Conservation (phyloP, 495 filamentous ascomycete genomes). For the Thermothielavioides terrestris region DNA sequence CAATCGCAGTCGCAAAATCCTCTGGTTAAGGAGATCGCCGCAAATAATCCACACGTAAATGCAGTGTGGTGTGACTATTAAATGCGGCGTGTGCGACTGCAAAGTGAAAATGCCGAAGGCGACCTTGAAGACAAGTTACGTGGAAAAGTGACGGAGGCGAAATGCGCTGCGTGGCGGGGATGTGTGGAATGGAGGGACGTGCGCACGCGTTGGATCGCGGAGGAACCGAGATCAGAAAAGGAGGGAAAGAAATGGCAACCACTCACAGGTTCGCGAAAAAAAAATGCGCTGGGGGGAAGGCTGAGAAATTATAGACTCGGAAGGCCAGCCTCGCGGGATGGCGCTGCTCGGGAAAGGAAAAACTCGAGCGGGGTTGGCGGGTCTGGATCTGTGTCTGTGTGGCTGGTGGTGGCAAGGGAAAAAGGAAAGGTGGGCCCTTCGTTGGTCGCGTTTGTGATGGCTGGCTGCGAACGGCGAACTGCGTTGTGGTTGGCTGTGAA, state of each 20-base stretch:
- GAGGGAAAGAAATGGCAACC: constrained; percentile 20
- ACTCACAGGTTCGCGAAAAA: constrained; percentile 25
- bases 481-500: constrained; percentile 19
- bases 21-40: no score
- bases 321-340: constrained; percentile 23
- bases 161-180: constrained; percentile 9
- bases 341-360: constrained; percentile 18
- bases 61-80: not conserved
- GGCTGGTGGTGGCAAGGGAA: constrained; percentile 10
- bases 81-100: not conserved
- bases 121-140: constrained; percentile 6
- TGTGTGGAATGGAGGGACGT: constrained; percentile 20
- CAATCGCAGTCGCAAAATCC: not conserved
- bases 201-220: constrained; percentile 27
- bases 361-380: constrained; percentile 14
- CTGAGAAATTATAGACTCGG: constrained; percentile 21
- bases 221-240: constrained; percentile 14
- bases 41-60: no score
- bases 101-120: constrained; percentile 7
- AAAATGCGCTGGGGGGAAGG: constrained; percentile 16
- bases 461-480: not conserved
- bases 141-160: constrained; percentile 1
- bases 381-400: constrained; percentile 2
- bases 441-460: not conserved
- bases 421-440: not conserved